Percentiles rank a stretch among this genome's conserved stretches.
Conservation (phyloP, 176 grass and related monocot genomes). For the Tuctoria greenei region DNA sequence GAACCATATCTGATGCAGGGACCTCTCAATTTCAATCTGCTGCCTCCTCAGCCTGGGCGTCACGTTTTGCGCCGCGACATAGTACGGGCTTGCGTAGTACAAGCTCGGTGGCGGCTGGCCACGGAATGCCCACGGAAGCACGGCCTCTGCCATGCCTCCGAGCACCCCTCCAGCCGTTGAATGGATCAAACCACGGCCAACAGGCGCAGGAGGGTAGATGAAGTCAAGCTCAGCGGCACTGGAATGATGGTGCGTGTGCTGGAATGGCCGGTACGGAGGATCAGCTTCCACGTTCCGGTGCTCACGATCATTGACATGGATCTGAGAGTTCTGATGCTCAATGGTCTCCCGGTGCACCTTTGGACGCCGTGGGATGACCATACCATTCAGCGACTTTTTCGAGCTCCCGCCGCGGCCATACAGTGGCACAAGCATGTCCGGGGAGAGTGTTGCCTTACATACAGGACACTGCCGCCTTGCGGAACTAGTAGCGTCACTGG, state of each 20-base stretch:
- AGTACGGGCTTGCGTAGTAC: constrained; percentile 44
- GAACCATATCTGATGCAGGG: constrained; percentile 70
- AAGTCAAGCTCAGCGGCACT: constrained; percentile 25
- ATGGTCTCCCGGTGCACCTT: constrained; percentile 38
- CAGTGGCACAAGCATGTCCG: constrained; percentile 63
- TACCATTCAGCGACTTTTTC: constrained; percentile 25
- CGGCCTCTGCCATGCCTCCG: constrained; percentile 57
- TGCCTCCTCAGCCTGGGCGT: constrained; percentile 38
- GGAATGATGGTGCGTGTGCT: constrained; percentile 32
- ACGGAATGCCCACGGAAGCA: constrained; percentile 54
- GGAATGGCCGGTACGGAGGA: constrained; percentile 27
- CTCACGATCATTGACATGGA: constrained; percentile 22
- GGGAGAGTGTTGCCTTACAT: constrained; percentile 70
- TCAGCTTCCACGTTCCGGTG: constrained; percentile 31
- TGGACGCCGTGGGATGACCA: constrained; percentile 30
- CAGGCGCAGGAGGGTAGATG: constrained; percentile 35
- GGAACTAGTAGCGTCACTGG: constrained; percentile 28
- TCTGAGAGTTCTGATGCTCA: constrained; percentile 37
- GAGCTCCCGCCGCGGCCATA: constrained; percentile 68
- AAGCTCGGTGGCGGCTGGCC: constrained; percentile 42
- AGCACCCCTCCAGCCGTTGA: constrained; percentile 47
- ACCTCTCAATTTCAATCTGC: constrained; percentile 53
- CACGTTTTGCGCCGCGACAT: background rate
- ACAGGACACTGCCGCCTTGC: constrained; percentile 62
- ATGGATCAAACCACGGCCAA: constrained; percentile 43